Conservation (phyloP, 2,329 filamentous ascomycete species). For the Xylariomycetidae sp. region DNA sequence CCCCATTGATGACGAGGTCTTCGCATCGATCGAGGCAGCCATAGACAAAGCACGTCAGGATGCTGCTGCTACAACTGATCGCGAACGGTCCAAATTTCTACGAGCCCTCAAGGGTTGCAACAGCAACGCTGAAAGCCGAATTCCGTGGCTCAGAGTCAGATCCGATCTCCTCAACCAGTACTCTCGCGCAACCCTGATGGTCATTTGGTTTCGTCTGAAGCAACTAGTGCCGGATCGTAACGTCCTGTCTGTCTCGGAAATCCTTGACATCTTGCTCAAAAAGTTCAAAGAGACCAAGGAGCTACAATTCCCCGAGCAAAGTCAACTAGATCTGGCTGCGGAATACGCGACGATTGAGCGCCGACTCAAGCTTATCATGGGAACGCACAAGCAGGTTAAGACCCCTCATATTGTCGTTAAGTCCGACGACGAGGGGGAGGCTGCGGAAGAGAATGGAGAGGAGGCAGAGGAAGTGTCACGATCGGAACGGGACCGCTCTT, state of each 20-base stretch:
- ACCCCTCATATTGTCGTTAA: conserved; percentile 13
- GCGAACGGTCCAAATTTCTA: conserved; percentile 21
- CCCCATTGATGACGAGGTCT: conserved; percentile 17
- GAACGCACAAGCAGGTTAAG: conserved; percentile 7
- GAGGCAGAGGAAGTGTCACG: conserved; percentile 1
- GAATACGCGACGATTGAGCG: conserved; percentile 21
- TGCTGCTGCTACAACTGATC: conserved; percentile 16
- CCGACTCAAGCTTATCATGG: conserved; percentile 18
- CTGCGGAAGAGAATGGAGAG: conserved; percentile 6
- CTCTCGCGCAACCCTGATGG: conserved; percentile 20
- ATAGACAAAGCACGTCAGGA: conserved; percentile 23
- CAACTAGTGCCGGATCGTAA: conserved; percentile 16
- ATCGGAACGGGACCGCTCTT: too few species aligned
- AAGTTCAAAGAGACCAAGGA: conserved; percentile 15
- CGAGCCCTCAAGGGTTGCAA: conserved; percentile 18
- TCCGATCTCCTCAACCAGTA: conserved; percentile 11
- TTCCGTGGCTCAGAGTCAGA: conserved; percentile 24
- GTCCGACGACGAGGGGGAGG: conserved; percentile 17
- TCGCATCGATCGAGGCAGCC: conserved; percentile 14
- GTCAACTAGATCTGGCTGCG: conserved; percentile 12
- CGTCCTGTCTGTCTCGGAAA: conserved; percentile 17
- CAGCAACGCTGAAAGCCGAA: conserved; percentile 20
- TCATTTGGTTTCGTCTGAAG: conserved; percentile 25
- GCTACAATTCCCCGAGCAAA: conserved; percentile 15
- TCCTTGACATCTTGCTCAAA: conserved; percentile 14